Percentiles rank a stretch among this genome's conserved stretches.
Evolutionary conservation across 2,329 filamentous ascomycete species (phyloP).

Genomic region (Penicillium sp.): DNA sequence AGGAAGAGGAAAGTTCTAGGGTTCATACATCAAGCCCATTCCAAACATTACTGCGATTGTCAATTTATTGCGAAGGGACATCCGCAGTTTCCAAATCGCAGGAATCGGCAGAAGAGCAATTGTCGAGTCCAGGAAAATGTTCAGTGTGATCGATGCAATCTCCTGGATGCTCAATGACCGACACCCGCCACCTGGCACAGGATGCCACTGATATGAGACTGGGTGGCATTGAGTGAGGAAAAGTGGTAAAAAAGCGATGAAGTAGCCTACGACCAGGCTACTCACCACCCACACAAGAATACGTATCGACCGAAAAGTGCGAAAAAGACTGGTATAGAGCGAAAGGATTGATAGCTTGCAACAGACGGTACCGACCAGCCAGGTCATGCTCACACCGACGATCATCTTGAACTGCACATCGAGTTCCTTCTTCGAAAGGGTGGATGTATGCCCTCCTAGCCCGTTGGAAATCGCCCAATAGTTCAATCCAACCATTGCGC

Average conservation of each 20-base stretch:
- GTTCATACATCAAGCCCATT: slow-evolving; percentile 16
- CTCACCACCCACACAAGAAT: slow-evolving; percentile 17
- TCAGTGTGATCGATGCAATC: slow-evolving; percentile 13
- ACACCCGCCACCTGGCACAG: slow-evolving; percentile 12
- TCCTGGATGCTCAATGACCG: slow-evolving; percentile 12
- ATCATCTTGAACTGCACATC: slow-evolving; percentile 16
- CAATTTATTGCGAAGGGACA: slow-evolving; percentile 19
- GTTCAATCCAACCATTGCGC: slow-evolving; percentile 10
- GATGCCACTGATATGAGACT: slow-evolving; percentile 18
- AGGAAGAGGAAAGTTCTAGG: neutral
- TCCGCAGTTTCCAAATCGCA: slow-evolving; percentile 16
- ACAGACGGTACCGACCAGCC: slow-evolving; percentile 16
- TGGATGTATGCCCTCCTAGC: slow-evolving; percentile 9
- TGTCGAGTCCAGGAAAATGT: slow-evolving; percentile 18
- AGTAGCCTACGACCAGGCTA: slow-evolving; percentile 15
- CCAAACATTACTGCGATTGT: slow-evolving; percentile 16
- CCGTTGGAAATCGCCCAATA: slow-evolving; percentile 15
- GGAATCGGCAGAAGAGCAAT: slow-evolving; percentile 18
- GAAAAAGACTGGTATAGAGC: slow-evolving; percentile 17
- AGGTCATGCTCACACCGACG: slow-evolving; percentile 14
- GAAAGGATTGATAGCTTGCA: slow-evolving; percentile 20
- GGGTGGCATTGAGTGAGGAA: slow-evolving; percentile 22
- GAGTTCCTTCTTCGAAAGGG: slow-evolving; percentile 9
- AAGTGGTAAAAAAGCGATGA: slow-evolving; percentile 13
- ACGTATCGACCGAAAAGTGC: slow-evolving; percentile 15